Base-by-base conservation (phyloP, 1,284 basidiomycete species). In the Paramarasmius palmivorus region DNA sequence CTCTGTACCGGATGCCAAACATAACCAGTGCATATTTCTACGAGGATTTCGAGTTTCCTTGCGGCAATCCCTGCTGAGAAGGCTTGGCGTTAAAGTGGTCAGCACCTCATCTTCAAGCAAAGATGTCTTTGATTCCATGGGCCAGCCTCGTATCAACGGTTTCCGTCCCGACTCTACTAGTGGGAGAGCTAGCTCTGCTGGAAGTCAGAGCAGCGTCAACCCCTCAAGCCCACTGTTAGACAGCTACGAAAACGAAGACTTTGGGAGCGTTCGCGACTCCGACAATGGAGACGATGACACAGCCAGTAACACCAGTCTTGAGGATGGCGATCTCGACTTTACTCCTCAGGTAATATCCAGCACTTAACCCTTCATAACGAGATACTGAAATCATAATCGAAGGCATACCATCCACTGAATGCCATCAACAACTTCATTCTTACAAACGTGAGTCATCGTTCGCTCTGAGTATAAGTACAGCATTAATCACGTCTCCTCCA, bases 401-500 rank as follows among this genome's bases (percentile, higher is more conserved):
- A 17, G 8, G n/a, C 37, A 26, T 47, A 45, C 25, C 51, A 53
- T 39, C 51, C 51, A 8, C 47, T 32, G 34, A 38, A 25, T 15
- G n/a, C 39, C 15, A 38, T 53, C 34, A 53, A 53, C 29, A 44
- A 52, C 8, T 29, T 45, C 41, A 23, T 52, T 7, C 39, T 52
- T 14, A 19, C 20, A 8, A 42, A 17, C 9, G 50, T 52, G 14
- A 19, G 50, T n/a, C n/a, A n/a, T 36, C 23, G 14, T 4, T 20
- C 17, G 20, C 4, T 6, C 12, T 8, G 7, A 23, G 10, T 15
- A 20, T 4, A 14, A 6, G 22, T 4, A 3, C 14, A 20, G 20
- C 26, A 8, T 4, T 20, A n/a, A 23, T 12, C 40, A 19, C n/a
- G 4, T 20, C 40, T 3, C 14, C 14, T 23, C 20, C 26, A 45